Conservation (phyloP, 2,329 filamentous ascomycete genomes). For the Colletotrichum melonis region DNA sequence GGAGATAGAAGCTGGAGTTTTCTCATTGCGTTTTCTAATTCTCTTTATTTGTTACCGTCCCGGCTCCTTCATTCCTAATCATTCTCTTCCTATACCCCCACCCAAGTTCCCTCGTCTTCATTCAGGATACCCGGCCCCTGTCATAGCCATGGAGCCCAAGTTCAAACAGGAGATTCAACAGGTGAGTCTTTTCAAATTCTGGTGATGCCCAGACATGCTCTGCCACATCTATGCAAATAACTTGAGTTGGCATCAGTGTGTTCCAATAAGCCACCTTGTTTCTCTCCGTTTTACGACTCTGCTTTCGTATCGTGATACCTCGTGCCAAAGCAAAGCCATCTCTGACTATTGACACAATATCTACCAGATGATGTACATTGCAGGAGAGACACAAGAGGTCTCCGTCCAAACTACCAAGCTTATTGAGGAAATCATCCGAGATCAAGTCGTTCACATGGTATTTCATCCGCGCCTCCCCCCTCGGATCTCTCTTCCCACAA, state of each 20-base stretch:
- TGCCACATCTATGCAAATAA: too few relatives aligned
- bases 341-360: neutral
- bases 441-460: constrained; percentile 36
- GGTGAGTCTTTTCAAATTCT: neutral
- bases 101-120: neutral
- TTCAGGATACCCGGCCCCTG: neutral
- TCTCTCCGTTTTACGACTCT: too few relatives aligned
- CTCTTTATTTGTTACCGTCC: too few relatives aligned
- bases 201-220: too few relatives aligned
- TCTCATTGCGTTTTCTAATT: neutral
- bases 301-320: too few relatives aligned
- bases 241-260: too few relatives aligned
- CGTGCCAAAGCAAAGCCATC: too few relatives aligned
- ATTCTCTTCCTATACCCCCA: neutral
- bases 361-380: constrained; percentile 40
- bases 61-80: too few relatives aligned
- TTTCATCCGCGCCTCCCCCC: too few relatives aligned
- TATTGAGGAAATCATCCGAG: constrained; percentile 38
- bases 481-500: too few relatives aligned
- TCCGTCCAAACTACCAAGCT: constrained; percentile 35
- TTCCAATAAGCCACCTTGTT: too few relatives aligned
- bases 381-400: constrained; percentile 36
- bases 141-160: neutral
- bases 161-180: constrained; percentile 34
- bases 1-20: neutral